Evolutionary conservation across 108 stramenopile species (phyloP).

Genomic region (Schizochytrium sp.): DNA sequence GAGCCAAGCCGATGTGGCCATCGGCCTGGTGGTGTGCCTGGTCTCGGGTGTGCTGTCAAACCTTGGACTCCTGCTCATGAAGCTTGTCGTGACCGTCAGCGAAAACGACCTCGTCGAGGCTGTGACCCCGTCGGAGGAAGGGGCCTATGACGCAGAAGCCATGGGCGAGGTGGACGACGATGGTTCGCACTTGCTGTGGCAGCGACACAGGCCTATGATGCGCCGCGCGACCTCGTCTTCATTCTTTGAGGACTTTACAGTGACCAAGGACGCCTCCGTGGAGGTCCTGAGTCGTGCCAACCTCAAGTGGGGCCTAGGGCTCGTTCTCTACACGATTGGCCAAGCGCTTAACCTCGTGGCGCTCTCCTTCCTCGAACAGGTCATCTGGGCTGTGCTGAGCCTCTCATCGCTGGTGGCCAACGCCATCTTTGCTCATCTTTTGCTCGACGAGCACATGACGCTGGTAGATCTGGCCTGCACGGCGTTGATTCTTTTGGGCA

Average conservation of each 20-base stretch:
- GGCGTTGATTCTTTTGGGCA: not conserved
- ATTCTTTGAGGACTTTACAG: not conserved
- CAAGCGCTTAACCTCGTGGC: not conserved
- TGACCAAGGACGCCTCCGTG: not conserved
- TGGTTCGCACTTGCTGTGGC: not conserved
- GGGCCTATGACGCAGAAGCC: not conserved
- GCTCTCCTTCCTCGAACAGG: not conserved
- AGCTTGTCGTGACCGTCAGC: not conserved
- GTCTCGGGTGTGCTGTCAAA: not conserved
- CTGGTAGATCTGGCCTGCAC: not conserved
- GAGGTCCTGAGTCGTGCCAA: not conserved
- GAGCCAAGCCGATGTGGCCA: not conserved
- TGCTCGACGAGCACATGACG: not conserved
- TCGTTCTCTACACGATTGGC: not conserved
- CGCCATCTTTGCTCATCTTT: not conserved
- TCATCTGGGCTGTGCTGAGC: not conserved
- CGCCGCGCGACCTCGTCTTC: not conserved
- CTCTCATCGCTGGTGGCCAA: slow-evolving; percentile 1
- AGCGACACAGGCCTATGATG: not conserved
- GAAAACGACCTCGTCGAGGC: not conserved
- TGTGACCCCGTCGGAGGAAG: not conserved
- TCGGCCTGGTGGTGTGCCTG: not conserved
- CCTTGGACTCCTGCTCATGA: not conserved
- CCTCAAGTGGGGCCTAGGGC: not conserved
- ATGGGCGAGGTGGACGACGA: not conserved